Conservation (phyloP, 495 filamentous ascomycete species). For the Lophiostoma macrostomum region DNA sequence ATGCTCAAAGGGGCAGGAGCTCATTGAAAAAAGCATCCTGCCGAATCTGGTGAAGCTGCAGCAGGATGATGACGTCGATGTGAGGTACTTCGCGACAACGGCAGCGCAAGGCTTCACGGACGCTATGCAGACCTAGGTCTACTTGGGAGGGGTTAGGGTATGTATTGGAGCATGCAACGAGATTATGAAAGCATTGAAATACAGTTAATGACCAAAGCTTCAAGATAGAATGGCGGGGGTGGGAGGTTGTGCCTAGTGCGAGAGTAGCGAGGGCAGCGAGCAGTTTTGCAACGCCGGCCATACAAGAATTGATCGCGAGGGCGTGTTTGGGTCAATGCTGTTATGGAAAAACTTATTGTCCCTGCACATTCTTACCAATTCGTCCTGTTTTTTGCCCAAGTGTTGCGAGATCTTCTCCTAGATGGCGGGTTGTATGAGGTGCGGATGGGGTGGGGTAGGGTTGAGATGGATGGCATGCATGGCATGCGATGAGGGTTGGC, state of each 20-base stretch:
- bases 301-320: no score
- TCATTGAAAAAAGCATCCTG: slow-evolving; percentile 83
- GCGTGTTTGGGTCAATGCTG: no score
- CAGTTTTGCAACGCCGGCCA: slow-evolving; percentile 11
- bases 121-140: slow-evolving; percentile 33
- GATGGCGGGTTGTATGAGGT: slow-evolving; percentile 7
- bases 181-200: slow-evolving; percentile 30
- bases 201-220: slow-evolving; percentile 27
- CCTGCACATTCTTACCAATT: no score
- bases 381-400: no score
- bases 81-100: slow-evolving; percentile 87
- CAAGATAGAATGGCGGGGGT: slow-evolving; percentile 5
- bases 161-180: slow-evolving; percentile 1
- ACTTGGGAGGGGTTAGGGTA: background rate
- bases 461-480: no score
- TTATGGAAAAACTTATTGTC: no score
- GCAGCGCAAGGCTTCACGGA: slow-evolving; percentile 47
- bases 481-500: no score
- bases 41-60: slow-evolving; percentile 92
- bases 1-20: slow-evolving; percentile 69
- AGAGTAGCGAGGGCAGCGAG: no score
- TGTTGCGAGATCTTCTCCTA: no score
- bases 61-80: slow-evolving; percentile 95
- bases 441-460: background rate
- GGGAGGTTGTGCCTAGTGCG: no score